Conservation (phyloP, 2,329 filamentous ascomycete species). For the Hypoxylon rubiginosum region DNA sequence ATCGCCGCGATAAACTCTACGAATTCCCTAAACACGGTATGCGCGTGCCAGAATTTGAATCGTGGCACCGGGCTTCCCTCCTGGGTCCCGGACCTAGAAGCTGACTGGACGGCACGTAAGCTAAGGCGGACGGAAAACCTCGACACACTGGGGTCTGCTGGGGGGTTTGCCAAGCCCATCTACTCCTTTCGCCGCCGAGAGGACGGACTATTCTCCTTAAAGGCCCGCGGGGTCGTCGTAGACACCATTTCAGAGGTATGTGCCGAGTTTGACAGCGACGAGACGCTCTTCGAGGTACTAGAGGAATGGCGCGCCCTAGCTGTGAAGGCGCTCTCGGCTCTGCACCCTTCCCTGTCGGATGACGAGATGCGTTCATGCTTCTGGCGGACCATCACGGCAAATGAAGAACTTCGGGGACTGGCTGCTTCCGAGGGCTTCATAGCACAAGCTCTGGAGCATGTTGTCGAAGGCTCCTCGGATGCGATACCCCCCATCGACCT, state of each 20-base stretch:
- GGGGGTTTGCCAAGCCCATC: constrained; percentile 7
- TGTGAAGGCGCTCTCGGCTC: constrained; percentile 9
- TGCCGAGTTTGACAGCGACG: not conserved
- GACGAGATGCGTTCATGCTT: constrained; percentile 17
- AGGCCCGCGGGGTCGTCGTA: constrained; percentile 11
- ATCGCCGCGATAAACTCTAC: constrained; percentile 14
- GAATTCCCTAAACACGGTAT: constrained; percentile 17
- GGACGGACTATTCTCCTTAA: not conserved
- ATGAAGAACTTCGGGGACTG: constrained; percentile 9
- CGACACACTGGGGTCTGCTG: constrained; percentile 16
- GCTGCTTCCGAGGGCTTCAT: constrained; percentile 16
- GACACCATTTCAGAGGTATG: constrained; percentile 9
- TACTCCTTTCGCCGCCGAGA: constrained; percentile 9
- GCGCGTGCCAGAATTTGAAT: constrained; percentile 11
- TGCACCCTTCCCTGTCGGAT: constrained; percentile 2
- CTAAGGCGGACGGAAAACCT: constrained; percentile 14
- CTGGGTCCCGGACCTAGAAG: constrained; percentile 19
- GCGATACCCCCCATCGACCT: constrained; percentile 22
- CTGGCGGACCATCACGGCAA: constrained; percentile 16
- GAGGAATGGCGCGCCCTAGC: constrained; percentile 17
- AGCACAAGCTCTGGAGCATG: constrained; percentile 13
- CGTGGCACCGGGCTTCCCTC: constrained; percentile 10
- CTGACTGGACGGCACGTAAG: constrained; percentile 12
- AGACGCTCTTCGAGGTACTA: constrained; percentile 4
- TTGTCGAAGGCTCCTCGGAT: constrained; percentile 6